Percentiles rank a stretch among this genome's conserved stretches.
phyloP scores from a whole-genome alignment of 306 rosid species.

The Crataegus laevigata region DNA sequence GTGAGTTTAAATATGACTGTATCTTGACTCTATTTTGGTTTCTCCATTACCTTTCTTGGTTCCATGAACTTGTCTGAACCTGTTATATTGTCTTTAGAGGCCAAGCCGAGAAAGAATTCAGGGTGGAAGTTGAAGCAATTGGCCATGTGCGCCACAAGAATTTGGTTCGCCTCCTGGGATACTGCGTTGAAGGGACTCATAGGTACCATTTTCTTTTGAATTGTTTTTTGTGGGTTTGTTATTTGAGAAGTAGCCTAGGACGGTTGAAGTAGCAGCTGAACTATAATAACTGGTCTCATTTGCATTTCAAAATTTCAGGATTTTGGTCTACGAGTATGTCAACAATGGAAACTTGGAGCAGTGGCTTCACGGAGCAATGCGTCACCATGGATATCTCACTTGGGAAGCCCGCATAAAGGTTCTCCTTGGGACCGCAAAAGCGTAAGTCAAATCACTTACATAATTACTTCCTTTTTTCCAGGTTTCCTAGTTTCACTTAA shows the following conservation, averaged over 20 bases:
- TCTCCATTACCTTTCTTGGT: slow-evolving; percentile 4
- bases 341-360: slow-evolving; percentile 94
- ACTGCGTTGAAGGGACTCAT: slow-evolving; percentile 82
- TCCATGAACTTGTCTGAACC: slow-evolving; percentile 9
- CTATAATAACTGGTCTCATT: neutral
- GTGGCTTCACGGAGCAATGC: slow-evolving; percentile 98
- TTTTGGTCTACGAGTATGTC: slow-evolving; percentile 83
- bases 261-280: neutral
- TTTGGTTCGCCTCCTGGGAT: slow-evolving; percentile 92
- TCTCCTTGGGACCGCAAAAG: slow-evolving; percentile 93
- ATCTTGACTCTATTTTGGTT: slow-evolving; percentile 4
- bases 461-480: neutral
- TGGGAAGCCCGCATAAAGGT: slow-evolving; percentile 95
- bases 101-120: slow-evolving; percentile 92
- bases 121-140: slow-evolving; percentile 95
- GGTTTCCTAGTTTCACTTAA: slow-evolving; percentile 20
- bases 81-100: slow-evolving; percentile 44
- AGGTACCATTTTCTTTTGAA: slow-evolving; percentile 35
- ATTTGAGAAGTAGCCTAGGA: neutral
- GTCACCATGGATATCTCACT: slow-evolving; percentile 87
- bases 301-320: slow-evolving; percentile 41
- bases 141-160: slow-evolving; percentile 96
- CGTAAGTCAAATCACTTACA: slow-evolving; percentile 45
- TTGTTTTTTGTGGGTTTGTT: neutral
- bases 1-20: slow-evolving; percentile 42